These are phyloP conservation scores for Schizothecium vesticola DNA, from an alignment of 495 filamentous ascomycete species.

Conservation along the genomic window DNA sequence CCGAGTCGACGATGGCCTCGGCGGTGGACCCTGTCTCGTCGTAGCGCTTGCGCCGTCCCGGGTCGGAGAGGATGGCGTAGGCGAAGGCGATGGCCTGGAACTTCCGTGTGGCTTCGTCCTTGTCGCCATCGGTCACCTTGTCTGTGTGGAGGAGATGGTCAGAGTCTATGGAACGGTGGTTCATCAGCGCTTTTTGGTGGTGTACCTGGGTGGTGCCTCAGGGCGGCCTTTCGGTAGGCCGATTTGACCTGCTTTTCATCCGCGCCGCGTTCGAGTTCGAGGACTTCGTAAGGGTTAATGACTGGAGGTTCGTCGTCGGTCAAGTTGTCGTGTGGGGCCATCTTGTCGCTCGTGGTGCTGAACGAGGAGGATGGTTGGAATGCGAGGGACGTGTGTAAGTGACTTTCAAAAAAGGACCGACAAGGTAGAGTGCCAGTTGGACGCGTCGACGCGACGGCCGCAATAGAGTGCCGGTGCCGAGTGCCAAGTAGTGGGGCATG, in stretches of 20 bases:
- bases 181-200: not conserved
- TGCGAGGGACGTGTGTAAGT: not conserved
- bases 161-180: not conserved
- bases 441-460: not conserved
- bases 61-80: constrained; percentile 84
- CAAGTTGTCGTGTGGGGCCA: constrained; percentile 37
- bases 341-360: constrained; percentile 12
- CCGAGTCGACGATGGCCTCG: constrained; percentile 61
- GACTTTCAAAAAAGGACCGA: not conserved
- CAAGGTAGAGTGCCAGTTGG: not conserved
- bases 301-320: constrained; percentile 35
- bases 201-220: constrained; percentile 89
- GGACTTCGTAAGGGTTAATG: constrained; percentile 81
- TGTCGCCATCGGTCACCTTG: constrained; percentile 61
- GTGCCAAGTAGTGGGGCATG: not conserved
- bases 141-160: constrained; percentile 42
- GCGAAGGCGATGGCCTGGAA: constrained; percentile 93
- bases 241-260: constrained; percentile 70
- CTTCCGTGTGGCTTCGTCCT: constrained; percentile 61
- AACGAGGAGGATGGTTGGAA: not conserved
- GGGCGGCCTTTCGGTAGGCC: constrained; percentile 81
- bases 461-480: not conserved
- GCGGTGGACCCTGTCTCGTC: constrained; percentile 83
- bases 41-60: constrained; percentile 70
- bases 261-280: constrained; percentile 60